Evolutionary conservation across 2,329 filamentous ascomycete species (phyloP).

Genomic region (Capronia americana): DNA sequence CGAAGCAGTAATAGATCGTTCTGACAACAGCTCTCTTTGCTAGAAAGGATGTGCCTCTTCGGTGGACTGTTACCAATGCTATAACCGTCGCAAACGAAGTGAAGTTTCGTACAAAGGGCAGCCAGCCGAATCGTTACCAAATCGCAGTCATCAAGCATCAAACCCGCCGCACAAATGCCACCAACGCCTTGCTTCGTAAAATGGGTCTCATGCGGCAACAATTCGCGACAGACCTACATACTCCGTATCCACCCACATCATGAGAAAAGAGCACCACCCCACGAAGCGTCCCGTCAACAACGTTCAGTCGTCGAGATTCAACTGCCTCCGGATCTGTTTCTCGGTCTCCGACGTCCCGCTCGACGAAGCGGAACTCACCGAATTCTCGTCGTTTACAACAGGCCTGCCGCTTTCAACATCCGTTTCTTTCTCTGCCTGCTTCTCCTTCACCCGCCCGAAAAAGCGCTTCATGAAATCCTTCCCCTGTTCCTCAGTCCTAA

Average conservation of each 20-base stretch:
- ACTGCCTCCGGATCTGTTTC: constrained; percentile 28
- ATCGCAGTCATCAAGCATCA: neutral
- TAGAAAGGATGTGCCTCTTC: neutral
- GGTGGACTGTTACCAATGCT: neutral
- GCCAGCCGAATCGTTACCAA: neutral
- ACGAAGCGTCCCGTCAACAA: neutral
- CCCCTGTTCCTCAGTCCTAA: constrained; percentile 32
- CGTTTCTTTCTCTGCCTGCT: neutral
- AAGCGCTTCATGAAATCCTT: constrained; percentile 36
- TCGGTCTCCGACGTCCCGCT: constrained; percentile 25
- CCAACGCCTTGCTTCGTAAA: neutral
- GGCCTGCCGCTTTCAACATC: neutral
- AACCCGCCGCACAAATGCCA: neutral
- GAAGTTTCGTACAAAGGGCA: neutral
- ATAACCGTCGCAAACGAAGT: neutral
- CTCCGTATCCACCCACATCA: neutral
- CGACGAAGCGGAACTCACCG: neutral
- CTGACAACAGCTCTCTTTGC: neutral
- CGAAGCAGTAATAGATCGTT: neutral
- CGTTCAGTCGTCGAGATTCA: constrained; percentile 24
- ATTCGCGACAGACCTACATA: neutral
- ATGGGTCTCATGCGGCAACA: neutral
- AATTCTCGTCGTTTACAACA: constrained; percentile 1
- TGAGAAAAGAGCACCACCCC: neutral
- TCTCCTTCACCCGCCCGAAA: constrained; percentile 21